Conservation (phyloP, 352 stramenopile species). For the Pythium dissotocum region DNA sequence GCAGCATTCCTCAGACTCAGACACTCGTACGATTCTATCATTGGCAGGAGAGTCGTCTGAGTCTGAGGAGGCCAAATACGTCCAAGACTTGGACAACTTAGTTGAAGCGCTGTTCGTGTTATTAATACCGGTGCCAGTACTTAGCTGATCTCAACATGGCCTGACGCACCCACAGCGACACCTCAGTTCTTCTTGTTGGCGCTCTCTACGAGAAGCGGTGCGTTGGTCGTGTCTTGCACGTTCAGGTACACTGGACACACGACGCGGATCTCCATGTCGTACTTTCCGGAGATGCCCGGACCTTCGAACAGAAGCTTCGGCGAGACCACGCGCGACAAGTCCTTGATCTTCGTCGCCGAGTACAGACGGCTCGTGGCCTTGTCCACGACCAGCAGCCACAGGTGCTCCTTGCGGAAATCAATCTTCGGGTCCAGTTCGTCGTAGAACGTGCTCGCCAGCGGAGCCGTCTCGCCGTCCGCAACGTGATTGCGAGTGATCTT, state of each 20-base stretch:
- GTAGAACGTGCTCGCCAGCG: constrained; percentile 64
- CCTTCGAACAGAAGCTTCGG: constrained; percentile 67
- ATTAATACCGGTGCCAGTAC: no score
- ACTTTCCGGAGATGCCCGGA: constrained; percentile 61
- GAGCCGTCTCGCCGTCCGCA: constrained; percentile 36
- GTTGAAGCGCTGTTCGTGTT: no score
- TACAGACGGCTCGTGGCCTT: constrained; percentile 59
- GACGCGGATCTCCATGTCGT: constrained; percentile 77
- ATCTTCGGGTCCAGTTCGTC: constrained; percentile 66
- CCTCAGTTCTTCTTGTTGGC: constrained; percentile 25
- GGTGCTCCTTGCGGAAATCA: constrained; percentile 71
- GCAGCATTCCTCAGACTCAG: no score
- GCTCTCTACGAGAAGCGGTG: constrained; percentile 48
- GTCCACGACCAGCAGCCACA: constrained; percentile 74
- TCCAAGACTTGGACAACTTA: no score
- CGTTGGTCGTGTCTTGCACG: constrained; percentile 39
- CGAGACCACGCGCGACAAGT: constrained; percentile 49
- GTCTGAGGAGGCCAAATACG: no score
- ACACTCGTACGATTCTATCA: no score
- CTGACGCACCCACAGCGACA: no score
- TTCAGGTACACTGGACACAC: constrained; percentile 66
- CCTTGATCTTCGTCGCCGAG: constrained; percentile 66
- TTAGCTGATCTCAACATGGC: no score
- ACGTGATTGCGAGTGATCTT: constrained; percentile 56
- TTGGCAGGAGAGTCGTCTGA: no score